Evolutionary conservation across 148 eudicot species (phyloP), one percentile per base, ranked within the genome.

Genomic region (Fagopyrum homotropicum): DNA sequence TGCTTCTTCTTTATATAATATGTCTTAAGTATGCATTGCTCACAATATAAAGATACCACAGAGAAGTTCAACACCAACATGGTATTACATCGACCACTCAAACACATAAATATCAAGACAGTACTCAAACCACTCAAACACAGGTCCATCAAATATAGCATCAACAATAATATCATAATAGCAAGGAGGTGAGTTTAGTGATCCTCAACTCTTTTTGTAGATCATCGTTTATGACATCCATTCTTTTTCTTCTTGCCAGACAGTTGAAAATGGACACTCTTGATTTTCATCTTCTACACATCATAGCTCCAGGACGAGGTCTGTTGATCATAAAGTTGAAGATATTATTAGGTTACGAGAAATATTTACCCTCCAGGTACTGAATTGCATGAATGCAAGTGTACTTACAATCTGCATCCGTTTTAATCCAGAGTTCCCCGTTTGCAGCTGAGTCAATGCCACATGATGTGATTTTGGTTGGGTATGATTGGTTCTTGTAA

Each of bases 381-480:
- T 35, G 40, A 35, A 35, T 35, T 35, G 40, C 40, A 8, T 50
- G 5, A 35, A 68, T 68, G 72, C 46, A 64, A 19, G 40, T 30
- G 7, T 30, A 68, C 94, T 86, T 87, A 90, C 97, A 90, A 61
- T 92, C 88, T 83, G 89, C 82, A 75, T 92, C 93, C 30, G 91
- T 86, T 81, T 90, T 92, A 82, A 90, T 89, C 95, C 92, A 92
- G 83, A 77, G 82, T 75, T 89, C 94, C 73, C 82, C 83, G 85
- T 84, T 88, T 56, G 80, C 88, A 76, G 69, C 73, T 68, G 83
- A 82, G 63, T 83, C 86, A 64, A 76, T 77, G 29, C 75, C 80
- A 40, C 72, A 59, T 19, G 80, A 45, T 77, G 78, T 74, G 73
- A 70, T 68, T 72, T 86, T 78, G 56, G 85, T 69, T 75, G 77